phyloP scores from a whole-genome alignment of 208 protist genomes.

The Leishmania braziliensis region DNA sequence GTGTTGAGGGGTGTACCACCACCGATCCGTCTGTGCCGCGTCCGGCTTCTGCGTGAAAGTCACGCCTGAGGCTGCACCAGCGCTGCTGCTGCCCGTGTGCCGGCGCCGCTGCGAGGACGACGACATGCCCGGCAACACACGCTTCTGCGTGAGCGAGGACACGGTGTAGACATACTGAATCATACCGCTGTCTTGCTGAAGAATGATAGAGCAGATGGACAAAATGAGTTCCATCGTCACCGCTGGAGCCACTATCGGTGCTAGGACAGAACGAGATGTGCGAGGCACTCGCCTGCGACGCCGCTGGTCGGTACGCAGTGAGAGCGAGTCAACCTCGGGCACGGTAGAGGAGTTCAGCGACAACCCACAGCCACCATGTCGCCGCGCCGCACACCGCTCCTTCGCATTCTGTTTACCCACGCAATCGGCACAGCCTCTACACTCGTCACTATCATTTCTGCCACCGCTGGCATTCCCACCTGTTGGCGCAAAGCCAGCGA shows the following conservation, averaged over 20 bases:
- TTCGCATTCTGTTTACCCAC: background rate
- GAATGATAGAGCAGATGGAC: conserved; percentile 51
- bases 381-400: conserved; percentile 2
- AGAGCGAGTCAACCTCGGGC: background rate
- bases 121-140: conserved; percentile 26
- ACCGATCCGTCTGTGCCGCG: conserved; percentile 12
- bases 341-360: background rate
- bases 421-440: background rate
- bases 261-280: background rate
- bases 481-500: background rate
- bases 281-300: background rate
- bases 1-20: conserved; percentile 40
- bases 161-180: conserved; percentile 61
- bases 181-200: conserved; percentile 57
- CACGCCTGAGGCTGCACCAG: background rate
- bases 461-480: background rate
- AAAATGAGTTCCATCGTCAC: conserved; percentile 67
- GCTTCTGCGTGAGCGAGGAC: conserved; percentile 52
- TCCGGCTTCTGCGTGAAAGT: conserved; percentile 11
- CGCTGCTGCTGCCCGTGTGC: conserved; percentile 7
- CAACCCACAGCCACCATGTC: background rate
- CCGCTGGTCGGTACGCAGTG: background rate
- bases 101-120: conserved; percentile 29
- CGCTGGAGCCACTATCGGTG: conserved; percentile 31
- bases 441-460: background rate